Percentiles rank a stretch among this genome's conserved stretches.
These are phyloP conservation scores for Russula sp. DNA, from an alignment of 768 basidiomycete species.

Conservation along the genomic window DNA sequence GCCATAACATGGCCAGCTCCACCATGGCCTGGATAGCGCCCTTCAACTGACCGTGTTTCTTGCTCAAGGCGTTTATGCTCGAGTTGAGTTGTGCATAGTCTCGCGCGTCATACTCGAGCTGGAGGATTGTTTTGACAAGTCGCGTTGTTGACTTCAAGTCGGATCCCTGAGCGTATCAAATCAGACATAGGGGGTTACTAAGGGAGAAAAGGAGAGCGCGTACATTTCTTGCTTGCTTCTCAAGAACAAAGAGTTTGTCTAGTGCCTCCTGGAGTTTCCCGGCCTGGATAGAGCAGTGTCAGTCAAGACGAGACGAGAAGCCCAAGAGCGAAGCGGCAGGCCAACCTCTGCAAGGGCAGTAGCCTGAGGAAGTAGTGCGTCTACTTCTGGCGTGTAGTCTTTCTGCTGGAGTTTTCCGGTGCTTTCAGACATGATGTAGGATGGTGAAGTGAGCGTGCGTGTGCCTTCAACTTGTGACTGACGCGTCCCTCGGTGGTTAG, in stretches of 20 bases:
- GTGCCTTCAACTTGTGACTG: constrained; percentile 24
- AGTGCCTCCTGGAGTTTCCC: constrained; percentile 81
- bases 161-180: constrained; percentile 57
- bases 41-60: constrained; percentile 97
- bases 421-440: constrained; percentile 58
- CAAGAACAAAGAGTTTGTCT: constrained; percentile 82
- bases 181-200: constrained; percentile 7
- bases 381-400: constrained; percentile 83
- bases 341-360: constrained; percentile 66
- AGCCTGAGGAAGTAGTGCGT: constrained; percentile 64
- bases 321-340: neutral
- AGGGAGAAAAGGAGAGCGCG: constrained; percentile 24
- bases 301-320: neutral
- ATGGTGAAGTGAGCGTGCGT: neutral
- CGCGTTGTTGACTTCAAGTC: constrained; percentile 89
- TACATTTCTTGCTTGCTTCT: constrained; percentile 97
- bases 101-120: constrained; percentile 65
- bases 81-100: constrained; percentile 69
- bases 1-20: constrained; percentile 76
- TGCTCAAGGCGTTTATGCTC: constrained; percentile 64
- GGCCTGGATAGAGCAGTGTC: constrained; percentile 41
- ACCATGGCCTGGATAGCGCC: constrained; percentile 87
- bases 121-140: constrained; percentile 66
- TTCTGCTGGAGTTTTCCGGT: constrained; percentile 72
- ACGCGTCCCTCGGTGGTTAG: constrained; percentile 32